Base-by-base conservation (phyloP, 495 filamentous ascomycete species). In the Lophium mytilinum region DNA sequence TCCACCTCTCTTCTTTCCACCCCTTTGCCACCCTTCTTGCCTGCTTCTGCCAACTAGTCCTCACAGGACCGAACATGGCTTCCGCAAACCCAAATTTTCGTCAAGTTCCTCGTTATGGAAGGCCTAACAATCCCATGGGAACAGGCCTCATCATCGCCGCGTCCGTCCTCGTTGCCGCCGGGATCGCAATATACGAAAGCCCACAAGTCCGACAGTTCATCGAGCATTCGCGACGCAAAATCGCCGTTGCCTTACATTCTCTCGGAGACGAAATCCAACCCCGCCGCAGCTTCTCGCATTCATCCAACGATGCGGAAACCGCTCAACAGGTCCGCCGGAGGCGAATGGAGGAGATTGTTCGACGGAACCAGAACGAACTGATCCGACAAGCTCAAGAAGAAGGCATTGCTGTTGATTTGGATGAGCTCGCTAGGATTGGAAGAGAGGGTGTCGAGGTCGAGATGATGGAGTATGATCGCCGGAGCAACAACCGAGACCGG, bases 151-250 rank as follows among this genome's bases (percentile, higher is more conserved):
- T 93, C 14, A 81, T 93, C 63, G 86, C 82, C 58, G 78, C 88
- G 12, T 81, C 85, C 40, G 81, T 90, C 19, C 78, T 89, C 36
- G 83, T 89, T 30, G 88, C 88, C 56, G 88, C 88, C 41, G 88
- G 88, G 7, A 83, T 93, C 52, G 89, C 89, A 37, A 77, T 92
- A 53, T 95, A 95, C 71, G 87, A 93, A 67, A 88, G 82, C 18
- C 88, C 87, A 11, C 84, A 92, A 69, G 77, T 93, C 45, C 82
- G 86, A 64, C 80, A 84, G 72, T 86, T 86, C 75, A 78, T 90
- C 50, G 79, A 86, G 55, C 82, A 83, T 59, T 83, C 87, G 48
- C 85, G 89, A 47, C 82, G 88, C 35, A 87, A 87, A 63, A 83
- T 93, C 56, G 87, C 88, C 37, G 69, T 89, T 56, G 87, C 88